These are phyloP conservation scores for Crassisporium funariophilum DNA, from an alignment of 768 basidiomycete species.

Conservation along the genomic window DNA sequence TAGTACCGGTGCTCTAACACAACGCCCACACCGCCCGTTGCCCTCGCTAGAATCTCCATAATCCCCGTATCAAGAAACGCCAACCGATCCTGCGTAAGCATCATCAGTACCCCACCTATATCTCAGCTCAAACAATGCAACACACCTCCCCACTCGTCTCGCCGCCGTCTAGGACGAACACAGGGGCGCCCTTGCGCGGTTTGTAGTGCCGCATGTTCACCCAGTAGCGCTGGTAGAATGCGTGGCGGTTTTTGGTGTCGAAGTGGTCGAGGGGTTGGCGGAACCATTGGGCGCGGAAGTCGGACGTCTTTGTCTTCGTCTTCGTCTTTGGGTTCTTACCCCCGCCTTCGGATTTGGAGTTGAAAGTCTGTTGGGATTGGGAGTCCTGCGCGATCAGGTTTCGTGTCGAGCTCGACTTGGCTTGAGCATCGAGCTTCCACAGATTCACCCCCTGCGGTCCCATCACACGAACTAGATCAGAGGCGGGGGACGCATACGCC, in stretches of 20 bases:
- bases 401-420: background rate
- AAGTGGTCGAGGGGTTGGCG: constrained; percentile 88
- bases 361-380: constrained; percentile 21
- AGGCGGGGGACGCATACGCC: background rate
- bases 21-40: constrained; percentile 86
- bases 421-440: constrained; percentile 50
- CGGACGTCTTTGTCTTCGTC: constrained; percentile 15
- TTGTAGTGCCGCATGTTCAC: constrained; percentile 81
- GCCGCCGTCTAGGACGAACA: constrained; percentile 90
- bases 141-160: constrained; percentile 84
- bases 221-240: constrained; percentile 92
- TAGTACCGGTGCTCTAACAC: constrained; percentile 95
- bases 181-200: constrained; percentile 71
- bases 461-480: constrained; percentile 24
- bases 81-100: constrained; percentile 40
- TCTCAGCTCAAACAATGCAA: background rate
- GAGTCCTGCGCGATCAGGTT: constrained; percentile 4
- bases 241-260: constrained; percentile 50
- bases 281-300: constrained; percentile 71
- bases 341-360: constrained; percentile 17
- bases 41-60: constrained; percentile 79
- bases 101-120: background rate
- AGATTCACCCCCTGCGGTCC: constrained; percentile 68
- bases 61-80: constrained; percentile 80
- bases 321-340: constrained; percentile 15